Percentiles rank a stretch among this genome's conserved stretches.
These are phyloP conservation scores for Dictyostelium capitatum DNA, from an alignment of 78 protist genomes.

Conservation along the genomic window DNA sequence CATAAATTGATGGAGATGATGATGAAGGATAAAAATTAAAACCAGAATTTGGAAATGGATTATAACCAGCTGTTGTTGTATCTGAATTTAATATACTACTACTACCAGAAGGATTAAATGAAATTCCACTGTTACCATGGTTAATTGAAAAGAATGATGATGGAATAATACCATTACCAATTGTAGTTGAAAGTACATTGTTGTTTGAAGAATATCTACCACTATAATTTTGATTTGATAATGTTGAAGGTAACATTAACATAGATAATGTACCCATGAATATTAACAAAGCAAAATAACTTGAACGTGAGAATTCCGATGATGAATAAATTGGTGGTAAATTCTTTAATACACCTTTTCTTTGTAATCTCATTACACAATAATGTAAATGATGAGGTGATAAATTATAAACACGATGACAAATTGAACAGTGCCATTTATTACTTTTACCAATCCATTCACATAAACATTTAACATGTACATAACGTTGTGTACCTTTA, in stretches of 20 bases:
- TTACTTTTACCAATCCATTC: conserved; percentile 77
- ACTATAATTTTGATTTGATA: conserved; percentile 10
- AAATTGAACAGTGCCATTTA: conserved; percentile 70
- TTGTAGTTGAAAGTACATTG: background rate
- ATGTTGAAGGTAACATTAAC: conserved; percentile 71
- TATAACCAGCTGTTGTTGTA: conserved; percentile 10
- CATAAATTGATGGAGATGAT: conserved; percentile 13
- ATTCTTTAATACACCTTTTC: conserved; percentile 49
- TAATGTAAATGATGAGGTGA: conserved; percentile 70
- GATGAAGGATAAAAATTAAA: conserved; percentile 25
- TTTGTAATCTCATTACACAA: conserved; percentile 65
- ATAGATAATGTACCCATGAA: conserved; percentile 70
- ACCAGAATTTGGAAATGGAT: conserved; percentile 9
- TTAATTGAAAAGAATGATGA: background rate
- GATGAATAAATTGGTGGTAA: conserved; percentile 62
- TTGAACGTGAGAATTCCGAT: conserved; percentile 53
- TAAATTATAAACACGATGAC: conserved; percentile 69
- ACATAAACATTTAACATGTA: conserved; percentile 78
- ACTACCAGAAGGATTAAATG: background rate
- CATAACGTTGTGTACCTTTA: conserved; percentile 68
- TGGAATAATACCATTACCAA: background rate
- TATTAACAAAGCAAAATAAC: conserved; percentile 56
- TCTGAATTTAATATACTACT: background rate
- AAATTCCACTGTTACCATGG: background rate
- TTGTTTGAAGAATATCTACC: background rate